These are phyloP conservation scores for Nicotiana undulata DNA, from an alignment of 257 asterid species.

Conservation along the genomic window DNA sequence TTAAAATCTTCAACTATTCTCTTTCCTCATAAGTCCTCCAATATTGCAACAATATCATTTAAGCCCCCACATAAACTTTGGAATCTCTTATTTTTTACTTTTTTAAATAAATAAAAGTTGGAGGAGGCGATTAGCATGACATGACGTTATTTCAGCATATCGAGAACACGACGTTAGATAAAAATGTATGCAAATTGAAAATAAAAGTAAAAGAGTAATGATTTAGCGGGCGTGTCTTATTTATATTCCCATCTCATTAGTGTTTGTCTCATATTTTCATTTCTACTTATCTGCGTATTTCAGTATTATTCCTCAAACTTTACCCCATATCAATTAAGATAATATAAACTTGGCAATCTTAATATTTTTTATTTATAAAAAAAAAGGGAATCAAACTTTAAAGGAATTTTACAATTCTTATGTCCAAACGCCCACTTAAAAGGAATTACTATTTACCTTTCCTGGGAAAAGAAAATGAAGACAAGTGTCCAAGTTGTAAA, in stretches of 20 bases:
- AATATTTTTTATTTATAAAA: not conserved
- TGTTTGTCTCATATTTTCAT: too few species aligned
- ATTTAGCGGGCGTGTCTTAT: too few species aligned
- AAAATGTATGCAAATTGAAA: accelerated
- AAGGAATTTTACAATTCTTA: too few species aligned
- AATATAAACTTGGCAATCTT: not conserved
- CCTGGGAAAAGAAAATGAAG: not conserved
- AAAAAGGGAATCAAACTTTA: too few species aligned
- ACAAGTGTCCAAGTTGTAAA: not conserved
- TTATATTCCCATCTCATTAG: too few species aligned
- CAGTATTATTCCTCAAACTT: not conserved
- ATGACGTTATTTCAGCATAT: accelerated
- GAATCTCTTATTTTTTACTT: not conserved
- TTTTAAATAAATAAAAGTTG: too few species aligned
- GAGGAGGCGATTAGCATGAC: too few species aligned
- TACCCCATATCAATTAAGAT: not conserved
- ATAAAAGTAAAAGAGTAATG: accelerated
- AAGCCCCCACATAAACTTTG: not conserved
- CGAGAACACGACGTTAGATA: too few species aligned
- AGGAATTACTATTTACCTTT: not conserved
- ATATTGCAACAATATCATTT: not conserved
- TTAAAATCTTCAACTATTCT: not conserved
- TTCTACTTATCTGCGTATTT: too few species aligned
- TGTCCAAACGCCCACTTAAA: not conserved
- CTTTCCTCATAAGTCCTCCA: not conserved